Evolutionary conservation across 805 yeast species (phyloP), one percentile per base, ranked within the genome.

Genomic region (Torulaspora microellipsoides): DNA sequence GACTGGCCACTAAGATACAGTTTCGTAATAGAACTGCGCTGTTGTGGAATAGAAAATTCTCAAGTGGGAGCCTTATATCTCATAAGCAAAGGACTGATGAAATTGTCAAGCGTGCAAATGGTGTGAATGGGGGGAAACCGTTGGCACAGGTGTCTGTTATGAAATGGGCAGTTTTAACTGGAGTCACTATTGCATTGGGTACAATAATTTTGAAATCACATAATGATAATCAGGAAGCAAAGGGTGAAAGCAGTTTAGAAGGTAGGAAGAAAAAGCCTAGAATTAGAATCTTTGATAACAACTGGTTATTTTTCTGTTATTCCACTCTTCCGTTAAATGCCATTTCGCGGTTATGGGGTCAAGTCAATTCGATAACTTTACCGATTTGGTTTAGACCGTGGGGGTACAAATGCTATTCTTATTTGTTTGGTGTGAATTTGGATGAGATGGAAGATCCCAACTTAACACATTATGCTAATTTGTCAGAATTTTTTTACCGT

Each of bases 321-420:
- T 80, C 89, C 3, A 82, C 96, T 1, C 71, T 93, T 36, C 99
- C 99, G 1, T 74, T 93, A 60, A 88, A 90, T 60, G 85, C 96
- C 1, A 72, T 89, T 28, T 89, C 97, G 0, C 77, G 99, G 48
- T 67, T 91, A 35, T 93, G 99, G 99, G 99, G 99, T 27, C 80
- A 78, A 55, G 76, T 93, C 45, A 93, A 93, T 61, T 81, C 81
- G 43, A 73, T 90, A 35, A 82, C 80, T 36, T 71, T 93, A 49
- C 99, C 99, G 0, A 73, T 81, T 20, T 88, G 96, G 95, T 56
- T 91, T 47, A 76, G 99, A 55, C 79, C 75, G 9, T 93, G 95
- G 15, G 81, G 96, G 7, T 93, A 74, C 67, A 76, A 72, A 58
- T 71, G 90, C 42, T 93, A 93, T 62, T 77, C 96, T 2, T 70